Evolutionary conservation across 768 basidiomycete species (phyloP), one percentile per base, ranked within the genome.

Genomic region (Auricularia sp.): DNA sequence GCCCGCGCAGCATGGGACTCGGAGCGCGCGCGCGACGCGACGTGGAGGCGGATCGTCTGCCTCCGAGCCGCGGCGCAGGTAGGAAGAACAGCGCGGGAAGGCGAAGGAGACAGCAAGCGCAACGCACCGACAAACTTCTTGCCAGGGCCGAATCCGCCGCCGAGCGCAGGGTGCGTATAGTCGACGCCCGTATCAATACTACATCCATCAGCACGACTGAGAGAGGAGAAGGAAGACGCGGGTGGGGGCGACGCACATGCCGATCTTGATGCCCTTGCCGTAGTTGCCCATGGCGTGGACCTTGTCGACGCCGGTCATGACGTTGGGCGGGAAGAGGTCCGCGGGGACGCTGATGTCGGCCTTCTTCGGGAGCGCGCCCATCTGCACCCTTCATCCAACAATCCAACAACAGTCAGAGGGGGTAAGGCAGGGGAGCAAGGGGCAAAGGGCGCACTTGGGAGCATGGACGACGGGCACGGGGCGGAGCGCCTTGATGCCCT

Each of bases 401-500:
- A n/a, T n/a, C n/a, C n/a, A n/a, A n/a, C n/a, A n/a, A n/a, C n/a
- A n/a, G n/a, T n/a, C n/a, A n/a, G n/a, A n/a, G n/a, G n/a, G n/a
- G n/a, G n/a, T n/a, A n/a, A n/a, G n/a, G n/a, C n/a, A n/a, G n/a
- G n/a, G n/a, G n/a, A n/a, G n/a, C n/a, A n/a, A n/a, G n/a, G n/a
- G n/a, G n/a, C n/a, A n/a, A n/a, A n/a, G 23, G n/a, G 11, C 63
- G 33, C 54, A 64, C 63, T 51, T n/a, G 63, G 63, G 63, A 11
- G 36, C 36, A 7, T 14, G 36, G 16, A 64, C 23, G 36, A 36
- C 16, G 54, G 29, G 51, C 23, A 64, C 63, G 33, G 47, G 63
- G 1, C 63, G 63, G 18, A 64, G 47, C 47, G 80, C 79, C 67
- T 81, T 77, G n/a, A 87, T 78, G 29, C 85, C 86, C 3, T 79